Conservation (phyloP, 257 asterid genomes). For the Orobanche coerulescens region DNA sequence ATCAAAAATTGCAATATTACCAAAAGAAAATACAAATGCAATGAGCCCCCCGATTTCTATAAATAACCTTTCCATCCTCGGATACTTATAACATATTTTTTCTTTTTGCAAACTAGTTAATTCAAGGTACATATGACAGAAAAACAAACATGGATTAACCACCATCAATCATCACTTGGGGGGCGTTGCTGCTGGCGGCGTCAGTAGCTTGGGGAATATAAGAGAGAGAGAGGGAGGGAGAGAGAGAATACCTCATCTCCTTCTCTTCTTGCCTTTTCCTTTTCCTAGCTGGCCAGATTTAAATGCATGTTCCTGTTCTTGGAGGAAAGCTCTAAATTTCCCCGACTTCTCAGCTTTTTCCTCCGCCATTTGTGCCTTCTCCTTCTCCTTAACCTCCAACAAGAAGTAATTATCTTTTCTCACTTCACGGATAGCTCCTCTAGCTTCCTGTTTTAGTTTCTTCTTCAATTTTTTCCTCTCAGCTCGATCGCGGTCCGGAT, state of each 20-base stretch:
- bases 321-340: conserved; percentile 67
- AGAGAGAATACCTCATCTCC: conserved; percentile 42
- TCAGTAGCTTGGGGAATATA: no score
- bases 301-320: conserved; percentile 90
- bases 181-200: no score
- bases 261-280: conserved; percentile 67
- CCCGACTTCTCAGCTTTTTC: conserved; percentile 70
- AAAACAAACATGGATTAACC: no score
- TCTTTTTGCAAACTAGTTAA: no score
- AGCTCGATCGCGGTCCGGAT: conserved; percentile 91
- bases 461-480: conserved; percentile 63
- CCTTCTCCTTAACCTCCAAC: conserved; percentile 56
- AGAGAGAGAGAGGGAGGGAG: no score
- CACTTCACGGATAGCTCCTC: conserved; percentile 73
- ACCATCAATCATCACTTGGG: no score
- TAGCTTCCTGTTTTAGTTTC: conserved; percentile 49
- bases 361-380: conserved; percentile 41
- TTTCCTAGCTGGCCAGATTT: conserved; percentile 93
- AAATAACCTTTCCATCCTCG: no score
- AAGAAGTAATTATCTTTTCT: conserved; percentile 78
- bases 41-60: no score
- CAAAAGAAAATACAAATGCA: no score
- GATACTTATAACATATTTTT: no score
- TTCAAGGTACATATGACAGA: no score
- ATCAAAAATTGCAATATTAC: no score